Base-by-base conservation (phyloP, 768 basidiomycete genomes). In the Suillus cothurnatus region DNA sequence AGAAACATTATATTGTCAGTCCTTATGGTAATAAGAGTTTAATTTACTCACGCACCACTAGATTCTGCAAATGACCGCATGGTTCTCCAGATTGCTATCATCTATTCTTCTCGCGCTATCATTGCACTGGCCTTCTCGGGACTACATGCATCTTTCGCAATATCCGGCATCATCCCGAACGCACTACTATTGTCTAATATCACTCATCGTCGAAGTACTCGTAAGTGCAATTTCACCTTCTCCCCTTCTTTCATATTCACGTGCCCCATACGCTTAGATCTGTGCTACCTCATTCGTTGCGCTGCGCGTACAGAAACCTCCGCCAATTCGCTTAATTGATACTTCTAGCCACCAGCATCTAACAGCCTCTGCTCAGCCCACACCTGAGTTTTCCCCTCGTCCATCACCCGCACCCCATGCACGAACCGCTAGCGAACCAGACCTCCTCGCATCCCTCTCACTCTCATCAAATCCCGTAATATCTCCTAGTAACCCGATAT, bases 311-410 rank as follows among this genome's bases (percentile, higher is more conserved):
- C 88, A 89, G 64, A 87, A 84, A 21, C 90, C 92, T 1, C 91
- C 92, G 12, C 71, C 85, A 2, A 86, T 94, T 60, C 88, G 89
- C 52, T 85, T 94, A 31, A 82, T 92, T 53, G 84, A 90, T 70
- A 84, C 86, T 9, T 81, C 82, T 57, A 71, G 79, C 15, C 83
- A 84, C 65, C 76, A 70, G 57, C 73, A 73, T 59, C 69, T 72
- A 5, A 66, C 80, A 17, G 71, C 77, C 14, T 76, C 76, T 23
- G 69, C 72, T 59, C 81, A 82, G 45, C 73, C 77, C 19, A 87
- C 85, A 9, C 84, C 86, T 11, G 75, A 75, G 58, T 45, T 64
- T 34, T 68, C 71, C 52, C 61, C 64, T 60, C 77, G 72, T 41
- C 68, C 71, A 21, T 71, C 75, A 36, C 71, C 74, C 70, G 74